A percentile compares a stretch with the other conserved stretches of the same genome.
These are phyloP conservation scores for Candida nanaspora DNA, from an alignment of 805 yeast species.

Conservation along the genomic window DNA sequence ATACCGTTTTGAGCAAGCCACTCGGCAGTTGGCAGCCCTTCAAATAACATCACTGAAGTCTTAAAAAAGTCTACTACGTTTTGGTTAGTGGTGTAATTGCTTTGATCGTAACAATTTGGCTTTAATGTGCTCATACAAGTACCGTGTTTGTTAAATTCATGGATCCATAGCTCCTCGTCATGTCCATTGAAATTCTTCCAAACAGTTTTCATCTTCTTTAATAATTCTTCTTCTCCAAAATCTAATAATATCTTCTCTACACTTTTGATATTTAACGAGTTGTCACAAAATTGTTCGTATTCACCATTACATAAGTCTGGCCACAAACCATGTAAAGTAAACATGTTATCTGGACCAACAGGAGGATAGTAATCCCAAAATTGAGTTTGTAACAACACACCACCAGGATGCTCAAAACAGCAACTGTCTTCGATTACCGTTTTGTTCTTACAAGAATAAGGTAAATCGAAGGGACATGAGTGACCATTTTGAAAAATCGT, in stretches of 20 bases:
- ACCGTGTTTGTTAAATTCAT: conserved; percentile 92
- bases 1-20: conserved; percentile 67
- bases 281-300: conserved; percentile 73
- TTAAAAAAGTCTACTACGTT: conserved; percentile 67
- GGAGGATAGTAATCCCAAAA: conserved; percentile 87
- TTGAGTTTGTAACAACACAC: conserved; percentile 76
- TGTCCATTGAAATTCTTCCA: conserved; percentile 75
- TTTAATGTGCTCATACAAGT: conserved; percentile 81
- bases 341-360: conserved; percentile 60
- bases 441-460: conserved; percentile 53
- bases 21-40: conserved; percentile 56
- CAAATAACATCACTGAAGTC: conserved; percentile 50
- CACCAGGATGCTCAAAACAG: conserved; percentile 85
- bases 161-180: conserved; percentile 74
- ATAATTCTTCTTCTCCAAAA: conserved; percentile 43
- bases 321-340: conserved; percentile 86
- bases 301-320: conserved; percentile 83
- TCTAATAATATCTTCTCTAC: conserved; percentile 39
- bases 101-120: conserved; percentile 56
- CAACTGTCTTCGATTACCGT: conserved; percentile 56
- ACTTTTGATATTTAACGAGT: conserved; percentile 44
- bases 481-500: neutral
- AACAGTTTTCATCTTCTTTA: conserved; percentile 44
- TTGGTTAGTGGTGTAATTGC: conserved; percentile 21
- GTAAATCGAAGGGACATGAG: conserved; percentile 49